Evolutionary conservation across 345 rosid species (phyloP).

Genomic region (Acer negundo): DNA sequence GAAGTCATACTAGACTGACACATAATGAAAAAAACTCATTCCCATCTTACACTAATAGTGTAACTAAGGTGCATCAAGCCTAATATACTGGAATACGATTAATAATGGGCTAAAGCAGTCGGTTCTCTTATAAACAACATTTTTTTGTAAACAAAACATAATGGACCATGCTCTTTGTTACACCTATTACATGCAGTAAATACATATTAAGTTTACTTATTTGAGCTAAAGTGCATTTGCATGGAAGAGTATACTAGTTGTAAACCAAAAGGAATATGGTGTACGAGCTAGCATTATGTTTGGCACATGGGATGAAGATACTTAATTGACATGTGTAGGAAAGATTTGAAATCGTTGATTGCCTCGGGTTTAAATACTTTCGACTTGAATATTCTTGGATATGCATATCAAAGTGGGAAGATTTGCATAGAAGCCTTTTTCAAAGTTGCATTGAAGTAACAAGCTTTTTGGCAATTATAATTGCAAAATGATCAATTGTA

Average conservation of each 20-base stretch:
- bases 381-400: neutral
- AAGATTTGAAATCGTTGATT: neutral
- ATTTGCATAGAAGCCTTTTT: neutral
- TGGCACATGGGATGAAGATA: neutral
- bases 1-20: neutral
- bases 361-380: neutral
- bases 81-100: neutral
- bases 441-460: neutral
- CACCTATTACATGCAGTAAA: neutral
- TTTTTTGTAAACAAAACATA: too few relatives aligned
- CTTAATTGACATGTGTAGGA: neutral
- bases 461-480: neutral
- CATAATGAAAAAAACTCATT: neutral
- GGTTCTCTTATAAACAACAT: too few relatives aligned
- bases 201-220: too few relatives aligned
- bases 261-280: neutral
- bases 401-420: neutral
- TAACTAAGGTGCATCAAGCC: neutral
- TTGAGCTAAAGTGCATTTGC: too few relatives aligned
- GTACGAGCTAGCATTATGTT: neutral
- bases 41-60: neutral
- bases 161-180: neutral
- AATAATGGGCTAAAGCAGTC: too few relatives aligned
- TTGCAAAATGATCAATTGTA: neutral
- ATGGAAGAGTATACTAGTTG: neutral